Evolutionary conservation across 257 asterid genomes (phyloP).

Genomic region (Solanum commersonii): DNA sequence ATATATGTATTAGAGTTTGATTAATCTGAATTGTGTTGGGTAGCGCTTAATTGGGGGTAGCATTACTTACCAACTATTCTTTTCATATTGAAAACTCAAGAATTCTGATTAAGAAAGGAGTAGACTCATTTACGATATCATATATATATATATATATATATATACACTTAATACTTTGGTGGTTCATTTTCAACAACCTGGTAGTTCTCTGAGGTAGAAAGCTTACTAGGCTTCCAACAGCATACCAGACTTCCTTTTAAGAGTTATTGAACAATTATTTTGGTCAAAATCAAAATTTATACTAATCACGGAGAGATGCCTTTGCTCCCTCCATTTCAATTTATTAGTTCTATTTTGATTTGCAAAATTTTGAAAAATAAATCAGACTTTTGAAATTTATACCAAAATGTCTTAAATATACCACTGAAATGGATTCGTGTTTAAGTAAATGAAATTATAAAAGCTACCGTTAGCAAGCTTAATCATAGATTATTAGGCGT

Average conservation of each 20-base stretch:
- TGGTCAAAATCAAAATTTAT: not conserved
- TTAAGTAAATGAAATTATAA: not conserved
- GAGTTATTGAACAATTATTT: not conserved
- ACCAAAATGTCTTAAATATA: not conserved
- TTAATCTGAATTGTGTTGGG: too few relatives aligned
- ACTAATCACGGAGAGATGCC: not conserved
- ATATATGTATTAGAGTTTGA: too few relatives aligned
- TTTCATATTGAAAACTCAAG: not conserved
- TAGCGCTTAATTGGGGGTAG: too few relatives aligned
- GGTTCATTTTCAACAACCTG: not conserved
- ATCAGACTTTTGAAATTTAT: not conserved
- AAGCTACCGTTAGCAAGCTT: not conserved
- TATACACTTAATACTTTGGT: not conserved
- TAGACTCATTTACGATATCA: too few relatives aligned
- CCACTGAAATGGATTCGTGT: too few relatives aligned
- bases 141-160: too few relatives aligned
- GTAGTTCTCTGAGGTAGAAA: not conserved
- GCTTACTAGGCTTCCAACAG: not conserved
- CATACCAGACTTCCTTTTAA: not conserved
- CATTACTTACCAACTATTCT: not conserved
- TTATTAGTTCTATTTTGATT: too few relatives aligned
- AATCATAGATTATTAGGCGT: not conserved
- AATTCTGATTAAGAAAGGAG: too few relatives aligned
- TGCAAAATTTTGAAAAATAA: not conserved
- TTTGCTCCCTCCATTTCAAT: too few relatives aligned